A percentile compares a stretch with the other conserved stretches of the same genome.
Conservation (phyloP, 129 eudicot genomes). For the Erigeron canadensis region DNA sequence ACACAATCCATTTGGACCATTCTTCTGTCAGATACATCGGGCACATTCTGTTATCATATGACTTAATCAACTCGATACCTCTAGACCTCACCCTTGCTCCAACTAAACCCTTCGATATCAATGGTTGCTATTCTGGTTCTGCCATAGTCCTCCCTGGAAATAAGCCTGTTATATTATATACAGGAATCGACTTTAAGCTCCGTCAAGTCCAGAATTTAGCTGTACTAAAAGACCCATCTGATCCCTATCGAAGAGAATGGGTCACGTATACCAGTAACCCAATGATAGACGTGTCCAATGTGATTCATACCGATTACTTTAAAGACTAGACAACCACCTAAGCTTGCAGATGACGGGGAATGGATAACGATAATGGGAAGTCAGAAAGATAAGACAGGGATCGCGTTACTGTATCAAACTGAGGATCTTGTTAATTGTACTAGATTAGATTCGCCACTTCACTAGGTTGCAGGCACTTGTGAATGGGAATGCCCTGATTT, state of each 20-base stretch:
- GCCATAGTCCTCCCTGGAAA: conserved; percentile 53
- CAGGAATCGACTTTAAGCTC: conserved; percentile 44
- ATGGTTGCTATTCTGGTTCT: conserved; percentile 67
- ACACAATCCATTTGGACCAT: conserved; percentile 63
- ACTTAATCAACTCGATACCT: conserved; percentile 60
- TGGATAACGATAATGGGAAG: conserved; percentile 56
- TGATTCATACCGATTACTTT: conserved; percentile 37
- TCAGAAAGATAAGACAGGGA: conserved; percentile 33
- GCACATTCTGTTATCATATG: conserved; percentile 58
- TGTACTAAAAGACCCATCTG: conserved; percentile 50
- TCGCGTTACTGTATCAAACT: conserved; percentile 45
- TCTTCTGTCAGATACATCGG: conserved; percentile 48
- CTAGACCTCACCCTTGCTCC: conserved; percentile 36
- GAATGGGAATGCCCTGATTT: conserved; percentile 82
- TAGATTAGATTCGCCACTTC: conserved; percentile 37
- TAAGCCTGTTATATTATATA: conserved; percentile 55
- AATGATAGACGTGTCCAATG: conserved; percentile 31
- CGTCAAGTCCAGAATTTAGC: conserved; percentile 65
- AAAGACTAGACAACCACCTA: conserved; percentile 77
- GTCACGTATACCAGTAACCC: conserved; percentile 51
- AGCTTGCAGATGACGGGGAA: conserved; percentile 42
- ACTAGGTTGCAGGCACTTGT: conserved; percentile 27
- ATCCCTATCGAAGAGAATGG: conserved; percentile 61
- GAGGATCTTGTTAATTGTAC: conserved; percentile 53
- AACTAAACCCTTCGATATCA: conserved; percentile 46